phyloP scores from a whole-genome alignment of 768 basidiomycete species.

The Naganishia kalamii region DNA sequence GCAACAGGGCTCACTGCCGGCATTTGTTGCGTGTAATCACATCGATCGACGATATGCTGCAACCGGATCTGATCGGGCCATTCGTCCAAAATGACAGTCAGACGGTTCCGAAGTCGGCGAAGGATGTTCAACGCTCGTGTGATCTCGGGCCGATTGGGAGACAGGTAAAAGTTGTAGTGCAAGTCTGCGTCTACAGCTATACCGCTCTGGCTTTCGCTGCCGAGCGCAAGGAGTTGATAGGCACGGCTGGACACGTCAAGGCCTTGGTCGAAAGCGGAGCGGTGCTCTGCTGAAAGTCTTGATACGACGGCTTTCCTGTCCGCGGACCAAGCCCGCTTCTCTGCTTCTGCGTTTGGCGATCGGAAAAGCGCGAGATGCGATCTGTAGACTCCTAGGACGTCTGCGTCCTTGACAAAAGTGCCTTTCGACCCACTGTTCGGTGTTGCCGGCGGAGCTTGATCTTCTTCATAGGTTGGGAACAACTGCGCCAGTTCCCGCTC shows the following conservation, averaged over 20 bases:
- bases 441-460: not conserved
- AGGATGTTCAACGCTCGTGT: constrained; percentile 58
- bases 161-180: constrained; percentile 70
- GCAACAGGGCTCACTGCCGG: constrained; percentile 68
- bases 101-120: constrained; percentile 52
- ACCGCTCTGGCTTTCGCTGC: constrained; percentile 19
- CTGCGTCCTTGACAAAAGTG: constrained; percentile 21
- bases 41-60: constrained; percentile 70
- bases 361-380: constrained; percentile 23
- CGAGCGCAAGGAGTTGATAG: constrained; percentile 30
- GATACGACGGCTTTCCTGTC: constrained; percentile 28
- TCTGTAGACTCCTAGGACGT: constrained; percentile 21
- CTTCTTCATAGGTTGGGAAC: constrained; percentile 57
- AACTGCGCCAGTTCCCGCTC: constrained; percentile 73
- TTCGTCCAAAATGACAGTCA: constrained; percentile 59
- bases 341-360: not conserved
- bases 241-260: constrained; percentile 32
- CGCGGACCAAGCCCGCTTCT: constrained; percentile 16
- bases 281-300: constrained; percentile 52
- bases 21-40: constrained; percentile 59
- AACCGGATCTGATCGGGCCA: constrained; percentile 99
- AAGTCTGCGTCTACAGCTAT: constrained; percentile 30
- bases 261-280: constrained; percentile 42
- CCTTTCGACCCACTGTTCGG: not conserved
- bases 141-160: constrained; percentile 67